Evolutionary conservation across 202 grass and related monocot genomes (phyloP), one percentile per base, ranked within the genome.

Genomic region (Tripidium arundinaceum): DNA sequence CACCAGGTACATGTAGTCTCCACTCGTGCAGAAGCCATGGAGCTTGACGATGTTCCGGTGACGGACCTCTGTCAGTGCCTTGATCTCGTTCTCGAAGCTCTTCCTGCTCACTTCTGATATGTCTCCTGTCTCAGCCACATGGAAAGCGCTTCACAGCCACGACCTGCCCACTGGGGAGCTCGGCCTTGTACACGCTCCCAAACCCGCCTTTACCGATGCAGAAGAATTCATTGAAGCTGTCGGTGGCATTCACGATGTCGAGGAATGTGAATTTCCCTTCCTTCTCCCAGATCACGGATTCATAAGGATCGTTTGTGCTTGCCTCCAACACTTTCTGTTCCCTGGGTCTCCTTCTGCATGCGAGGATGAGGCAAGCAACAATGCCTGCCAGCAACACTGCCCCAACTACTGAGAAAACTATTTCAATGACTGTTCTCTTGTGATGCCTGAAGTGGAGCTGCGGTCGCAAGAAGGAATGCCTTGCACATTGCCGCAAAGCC

Each of bases 131-230:
- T 90, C 71, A 0, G 79, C 36, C 1, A 79, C 63, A 81, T 92
- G 84, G 70, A 95, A n/a, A 86, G 18, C 92, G 74, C 41, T 95
- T 95, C 72, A 88, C 93, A 3, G 93, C 93, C 33, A 95, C 82
- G 0, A 95, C 83, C 45, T 90, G 87, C 6, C 93, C 93, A 34
- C 68, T 74, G 1, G 79, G 38, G n/a, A 95, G 82, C 71, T 92
- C 74, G 1, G 93, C 93, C 58, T 76, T 90, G 85, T 90, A 95
- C 12, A 95, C 89, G 6, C 75, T 90, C 1, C 93, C 93, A 11
- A 95, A 95, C 0, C 93, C 84, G 2, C 93, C 92, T 88, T 95
- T 92, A 4, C 93, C 93, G 21, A 95, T 79, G 87, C 93, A 92
- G 80, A 85, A 95, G 7, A 79, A 69, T 43, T 90, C 87, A 18